Evolutionary conservation across 495 filamentous ascomycete species (phyloP), one percentile per base, ranked within the genome.

Genomic region (Penicillium paradoxum): DNA sequence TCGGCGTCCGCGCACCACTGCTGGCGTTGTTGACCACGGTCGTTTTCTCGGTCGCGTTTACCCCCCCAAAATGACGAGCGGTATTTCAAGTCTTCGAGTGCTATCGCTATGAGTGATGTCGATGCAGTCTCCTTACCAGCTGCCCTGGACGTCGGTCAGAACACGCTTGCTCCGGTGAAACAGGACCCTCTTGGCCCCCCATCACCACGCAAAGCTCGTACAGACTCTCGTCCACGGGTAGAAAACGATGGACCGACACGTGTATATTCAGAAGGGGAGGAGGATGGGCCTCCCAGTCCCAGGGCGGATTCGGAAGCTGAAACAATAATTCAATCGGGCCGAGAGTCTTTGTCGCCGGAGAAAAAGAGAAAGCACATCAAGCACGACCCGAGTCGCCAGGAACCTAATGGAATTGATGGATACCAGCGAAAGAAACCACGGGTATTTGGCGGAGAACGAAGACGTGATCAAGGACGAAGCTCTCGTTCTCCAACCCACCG

Each of bases 221-320:
- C 43, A 55, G 37, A 53, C 25, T 57, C 61, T 18, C 34, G 27
- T 24, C 55, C 59, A 39, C 59, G 45, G 45, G 53, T 49, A 54
- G 55, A 60, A 21, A 58, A 58, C 52, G 57, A 57, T 56, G 59
- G 51, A 22, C 43, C 51, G 25, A 59, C 27, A 45, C 29, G 62
- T 56, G 57, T 53, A 57, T 60, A 54, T 37, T 57, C 47, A 53
- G 65, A 58, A 51, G 59, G 52, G 29, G 63, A 70, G n/a, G 62
- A 56, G 41, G 62, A 73, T 45, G 67, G 66, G 27, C 67, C 68
- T 13, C 56, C 60, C 17, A 74, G 73, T 50, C 69, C 72, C 51
- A 75, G 67, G 65, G 74, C 72, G 46, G 86, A 90, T 63, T 90
- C 87, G 11, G 88, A 91, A 66, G 87, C 88, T 51, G 87, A 90